Evolutionary conservation across 2,329 filamentous ascomycete genomes (phyloP), one percentile per base, ranked within the genome.

Genomic region (Alternaria metachromatica): DNA sequence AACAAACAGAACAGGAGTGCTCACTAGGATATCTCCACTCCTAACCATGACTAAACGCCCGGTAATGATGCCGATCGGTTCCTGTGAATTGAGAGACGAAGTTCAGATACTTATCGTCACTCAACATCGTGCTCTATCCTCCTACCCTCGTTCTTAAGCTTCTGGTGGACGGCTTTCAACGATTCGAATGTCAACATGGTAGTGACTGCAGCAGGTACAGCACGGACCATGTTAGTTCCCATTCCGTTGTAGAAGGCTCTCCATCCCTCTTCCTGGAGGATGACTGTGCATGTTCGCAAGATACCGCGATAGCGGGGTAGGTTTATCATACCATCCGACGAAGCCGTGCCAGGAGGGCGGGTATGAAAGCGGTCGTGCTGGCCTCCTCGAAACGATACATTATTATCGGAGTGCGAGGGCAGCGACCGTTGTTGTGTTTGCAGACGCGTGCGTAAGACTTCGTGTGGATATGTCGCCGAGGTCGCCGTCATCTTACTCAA

Each of bases 141-240:
- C 44, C 71, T 64, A 12, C 85, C 87, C 73, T 88, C 86, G 62
- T 83, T 81, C 72, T 89, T 87, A 59, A 88, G 69, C 58, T 80
- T 77, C 48, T 77, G 82, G 55, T 83, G 82, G 58, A 89, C 83
- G 15, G 82, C 77, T 63, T 86, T 86, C 69, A 91, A 78, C 69
- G 91, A 96, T 82, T 99, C 96, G 77, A 97, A 99, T 12, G 95
- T 98, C 77, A 98, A 86, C 91, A 99, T 96, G 4, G 96, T 99
- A 25, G 97, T 97, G 75, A 97, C 97, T 20, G 96, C 95, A 21
- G 96, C 94, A 30, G 96, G 96, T 12, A 99, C 91, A 8, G 96
- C 96, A 60, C 96, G 88, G 85, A 98, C 93, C 89, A 99, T 92
- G 82, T 99, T 99, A 53, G 95, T 97, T 41, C 96, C 96, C 85